Percentiles rank a stretch among this genome's conserved stretches.
Conservation (phyloP, 1,139 yeast genomes). For the Meyerozyma sp. region DNA sequence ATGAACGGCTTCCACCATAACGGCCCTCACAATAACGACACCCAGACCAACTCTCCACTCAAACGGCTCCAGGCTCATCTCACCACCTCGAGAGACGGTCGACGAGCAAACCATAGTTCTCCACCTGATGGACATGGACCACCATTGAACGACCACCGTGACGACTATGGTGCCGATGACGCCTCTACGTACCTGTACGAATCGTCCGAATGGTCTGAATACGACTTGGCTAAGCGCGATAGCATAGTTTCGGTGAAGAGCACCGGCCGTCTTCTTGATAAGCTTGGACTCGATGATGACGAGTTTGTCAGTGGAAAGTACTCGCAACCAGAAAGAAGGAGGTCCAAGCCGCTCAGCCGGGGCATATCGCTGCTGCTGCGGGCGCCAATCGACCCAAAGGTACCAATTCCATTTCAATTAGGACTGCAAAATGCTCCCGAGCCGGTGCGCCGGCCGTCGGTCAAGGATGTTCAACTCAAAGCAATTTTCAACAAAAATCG, state of each 20-base stretch:
- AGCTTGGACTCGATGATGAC: conserved; percentile 23
- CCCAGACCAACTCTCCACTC: neutral
- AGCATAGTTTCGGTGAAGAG: conserved; percentile 25
- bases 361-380: conserved; percentile 1
- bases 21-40: neutral
- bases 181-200: neutral
- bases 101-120: neutral
- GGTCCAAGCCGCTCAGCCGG: conserved; percentile 1
- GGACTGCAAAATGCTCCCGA: conserved; percentile 4
- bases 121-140: neutral
- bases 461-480: conserved; percentile 21
- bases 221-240: conserved; percentile 16
- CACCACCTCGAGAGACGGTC: neutral
- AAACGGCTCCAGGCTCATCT: neutral
- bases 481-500: conserved; percentile 18
- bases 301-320: conserved; percentile 1
- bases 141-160: neutral
- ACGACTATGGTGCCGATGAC: neutral
- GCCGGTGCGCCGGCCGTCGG: conserved; percentile 5
- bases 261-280: conserved; percentile 30
- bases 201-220: conserved; percentile 4
- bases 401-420: too few species aligned
- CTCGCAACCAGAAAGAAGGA: neutral
- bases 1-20: neutral
- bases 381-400: conserved; percentile 1